These are phyloP conservation scores for Diddensiella santjacobensis DNA, from an alignment of 805 yeast species.

Conservation along the genomic window DNA sequence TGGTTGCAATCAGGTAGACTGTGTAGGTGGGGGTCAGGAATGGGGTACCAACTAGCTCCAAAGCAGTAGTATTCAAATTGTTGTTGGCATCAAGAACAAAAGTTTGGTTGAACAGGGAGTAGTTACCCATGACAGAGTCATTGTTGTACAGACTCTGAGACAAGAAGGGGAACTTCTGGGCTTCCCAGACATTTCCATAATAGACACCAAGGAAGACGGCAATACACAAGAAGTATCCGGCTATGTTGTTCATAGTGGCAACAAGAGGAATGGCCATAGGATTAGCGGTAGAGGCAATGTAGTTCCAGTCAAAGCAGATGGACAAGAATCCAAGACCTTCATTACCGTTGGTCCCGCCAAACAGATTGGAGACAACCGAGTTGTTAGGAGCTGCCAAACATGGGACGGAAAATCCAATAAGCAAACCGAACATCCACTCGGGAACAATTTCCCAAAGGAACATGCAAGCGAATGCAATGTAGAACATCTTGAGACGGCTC, in stretches of 20 bases:
- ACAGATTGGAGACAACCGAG: conserved; percentile 30
- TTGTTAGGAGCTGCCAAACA: conserved; percentile 30
- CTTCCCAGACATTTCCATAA: conserved; percentile 35
- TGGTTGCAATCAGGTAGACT: conserved; percentile 33
- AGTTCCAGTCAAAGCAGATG: conserved; percentile 36
- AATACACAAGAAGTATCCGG: conserved; percentile 31
- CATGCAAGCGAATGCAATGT: conserved; percentile 19
- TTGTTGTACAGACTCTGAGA: conserved; percentile 32
- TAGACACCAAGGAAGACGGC: conserved; percentile 29
- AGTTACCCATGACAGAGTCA: conserved; percentile 20
- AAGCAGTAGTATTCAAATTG: conserved; percentile 25
- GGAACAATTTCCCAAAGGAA: conserved; percentile 34
- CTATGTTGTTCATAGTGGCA: conserved; percentile 31
- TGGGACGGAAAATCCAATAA: conserved; percentile 32
- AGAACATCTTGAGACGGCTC: conserved; percentile 28
- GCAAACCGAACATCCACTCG: conserved; percentile 32
- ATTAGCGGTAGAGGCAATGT: conserved; percentile 29
- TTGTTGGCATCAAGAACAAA: conserved; percentile 27
- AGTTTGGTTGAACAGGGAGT: conserved; percentile 31
- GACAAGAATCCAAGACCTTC: conserved; percentile 33
- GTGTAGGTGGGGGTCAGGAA: conserved; percentile 34
- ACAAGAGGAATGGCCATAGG: conserved; percentile 32
- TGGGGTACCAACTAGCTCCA: conserved; percentile 31
- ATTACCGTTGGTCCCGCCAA: conserved; percentile 36
- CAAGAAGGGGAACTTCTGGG: conserved; percentile 33